Evolutionary conservation across 345 rosid genomes (phyloP), one percentile per base, ranked within the genome.

Genomic region (Brassica cretica): DNA sequence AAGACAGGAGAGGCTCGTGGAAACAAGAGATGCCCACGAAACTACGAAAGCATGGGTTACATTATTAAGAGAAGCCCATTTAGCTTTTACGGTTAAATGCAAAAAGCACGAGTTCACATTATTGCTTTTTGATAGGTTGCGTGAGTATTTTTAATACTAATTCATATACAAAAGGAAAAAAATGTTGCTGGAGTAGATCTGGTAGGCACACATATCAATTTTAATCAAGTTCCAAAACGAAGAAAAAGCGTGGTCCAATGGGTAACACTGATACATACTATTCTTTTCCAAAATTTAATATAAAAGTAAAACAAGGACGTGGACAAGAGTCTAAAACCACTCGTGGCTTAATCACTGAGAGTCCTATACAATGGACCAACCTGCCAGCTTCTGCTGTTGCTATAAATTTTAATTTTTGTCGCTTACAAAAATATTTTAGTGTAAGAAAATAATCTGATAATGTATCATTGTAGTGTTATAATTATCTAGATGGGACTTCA

Each of bases 201-300:
- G 75, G 65, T 63, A 33, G 65, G 58, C 75, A 70, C 70, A 49
- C 56, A 46, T 5, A 30, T 76, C 79, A 61, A 76, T 56, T 33
- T 1, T 11, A 71, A 19, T 58, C 61, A 62, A 39, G 58, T 53
- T 64, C 51, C 61, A 41, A 71, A 65, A 53, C 27, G 71, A 64
- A 51, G 72, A 55, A 71, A 78, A 27, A 71, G 67, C 27, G n/a
- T 71, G 81, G 76, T 65, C 81, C 72, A 72, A 55, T 77, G 8
- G 8, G 64, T 18, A 15, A n/a, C 16, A 51, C 56, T n/a, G 56
- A 51, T 51, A 51, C 19, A 51, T 41, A 51, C 56, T 51, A 51
- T 51, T 51, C 41, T 32, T 69, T 55, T 10, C 27, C 18, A 6
- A 64, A 11, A 27, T 71, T 64, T 0, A 77, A 15, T 41, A 30